Evolutionary conservation across 2,329 filamentous ascomycete genomes (phyloP).

Genomic region (Penicillium sp.): DNA sequence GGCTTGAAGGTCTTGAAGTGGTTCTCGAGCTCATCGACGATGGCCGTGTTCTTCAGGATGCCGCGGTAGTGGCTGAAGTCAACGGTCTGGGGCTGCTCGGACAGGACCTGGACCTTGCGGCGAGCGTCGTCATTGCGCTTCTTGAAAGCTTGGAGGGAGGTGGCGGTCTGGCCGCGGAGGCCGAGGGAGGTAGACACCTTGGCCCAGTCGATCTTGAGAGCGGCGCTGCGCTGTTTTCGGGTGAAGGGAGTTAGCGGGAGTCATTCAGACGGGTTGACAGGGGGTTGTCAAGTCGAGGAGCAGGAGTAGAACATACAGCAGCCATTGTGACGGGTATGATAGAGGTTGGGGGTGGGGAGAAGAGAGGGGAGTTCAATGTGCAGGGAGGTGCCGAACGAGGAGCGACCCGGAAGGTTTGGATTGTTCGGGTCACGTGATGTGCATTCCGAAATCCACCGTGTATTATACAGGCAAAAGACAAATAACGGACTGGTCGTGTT

Average conservation of each 20-base stretch:
- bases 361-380: constrained; percentile 34
- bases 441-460: constrained; percentile 13
- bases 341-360: constrained; percentile 28
- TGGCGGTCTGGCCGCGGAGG: constrained; percentile 89
- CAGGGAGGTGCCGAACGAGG: constrained; percentile 36
- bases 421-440: constrained; percentile 33
- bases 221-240: constrained; percentile 78
- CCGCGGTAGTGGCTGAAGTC: constrained; percentile 93
- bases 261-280: neutral
- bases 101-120: constrained; percentile 82
- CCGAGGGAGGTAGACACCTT: constrained; percentile 92
- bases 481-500: neutral
- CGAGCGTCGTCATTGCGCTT: constrained; percentile 99
- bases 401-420: constrained; percentile 42
- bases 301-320: constrained; percentile 34
- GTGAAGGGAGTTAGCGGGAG: constrained; percentile 27
- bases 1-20: constrained; percentile 91
- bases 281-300: neutral
- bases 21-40: constrained; percentile 96
- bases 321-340: constrained; percentile 42
- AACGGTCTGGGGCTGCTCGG: constrained; percentile 78
- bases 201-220: constrained; percentile 98
- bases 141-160: constrained; percentile 94
- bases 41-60: constrained; percentile 90
- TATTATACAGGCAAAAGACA: neutral